These are phyloP conservation scores for Erythrophleum fordii DNA, from an alignment of 306 rosid species.

Conservation along the genomic window DNA sequence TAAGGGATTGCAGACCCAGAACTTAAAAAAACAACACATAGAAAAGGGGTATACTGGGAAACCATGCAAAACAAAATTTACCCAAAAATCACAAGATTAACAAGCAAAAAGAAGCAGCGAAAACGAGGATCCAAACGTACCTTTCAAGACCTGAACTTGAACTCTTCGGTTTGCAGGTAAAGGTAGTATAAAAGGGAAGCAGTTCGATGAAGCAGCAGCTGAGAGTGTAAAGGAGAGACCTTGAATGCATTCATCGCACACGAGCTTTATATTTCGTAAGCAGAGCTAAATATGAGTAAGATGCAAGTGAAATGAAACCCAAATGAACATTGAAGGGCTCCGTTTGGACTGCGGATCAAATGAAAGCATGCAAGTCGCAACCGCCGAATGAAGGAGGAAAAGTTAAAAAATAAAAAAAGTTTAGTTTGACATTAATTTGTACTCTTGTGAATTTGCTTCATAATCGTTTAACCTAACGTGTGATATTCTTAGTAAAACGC, in stretches of 20 bases:
- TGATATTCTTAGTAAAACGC: no score
- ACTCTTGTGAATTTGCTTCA: neutral
- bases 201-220: neutral
- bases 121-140: neutral
- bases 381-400: neutral
- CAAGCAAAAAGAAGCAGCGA: neutral
- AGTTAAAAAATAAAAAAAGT: neutral
- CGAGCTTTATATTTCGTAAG: constrained; percentile 3
- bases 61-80: constrained; percentile 14
- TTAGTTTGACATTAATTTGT: neutral
- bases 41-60: neutral
- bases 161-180: neutral
- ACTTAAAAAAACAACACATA: neutral
- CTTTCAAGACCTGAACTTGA: neutral
- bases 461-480: neutral
- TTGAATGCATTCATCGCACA: neutral
- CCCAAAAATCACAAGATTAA: neutral
- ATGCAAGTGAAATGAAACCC: constrained; percentile 28
- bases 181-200: neutral
- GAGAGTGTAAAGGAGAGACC: neutral
- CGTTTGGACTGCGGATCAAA: constrained; percentile 17
- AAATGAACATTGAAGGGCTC: constrained; percentile 11
- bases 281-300: constrained; percentile 19
- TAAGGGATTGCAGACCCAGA: neutral
- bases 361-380: neutral